Evolutionary conservation across 371 early-diverging fungal genomes (phyloP), one percentile per base, ranked within the genome.

Genomic region (Rhizopus microsporus): DNA sequence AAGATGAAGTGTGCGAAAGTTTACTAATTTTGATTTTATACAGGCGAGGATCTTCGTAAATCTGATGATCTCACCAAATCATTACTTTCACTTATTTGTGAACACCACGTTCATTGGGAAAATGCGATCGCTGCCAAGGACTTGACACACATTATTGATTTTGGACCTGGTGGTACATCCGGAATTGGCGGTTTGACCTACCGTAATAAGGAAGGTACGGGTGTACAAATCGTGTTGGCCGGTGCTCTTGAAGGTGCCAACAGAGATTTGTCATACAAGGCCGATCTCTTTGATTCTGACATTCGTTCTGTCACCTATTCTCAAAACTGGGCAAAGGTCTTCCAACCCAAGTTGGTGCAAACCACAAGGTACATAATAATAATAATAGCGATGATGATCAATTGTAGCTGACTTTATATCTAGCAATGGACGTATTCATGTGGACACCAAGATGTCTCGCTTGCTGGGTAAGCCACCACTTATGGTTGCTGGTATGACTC

Each of bases 171-270:
- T 63, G 94, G 93, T 54, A 78, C 92, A 37, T 90, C 92, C 8
- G 96, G 95, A 57, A 86, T 90, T 63, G 91, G 90, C 65, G 87
- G 87, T 49, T 76, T 97, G 65, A 94, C 94, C 16, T 85, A 93
- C 72, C 89, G 95, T 62, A 95, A 95, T 84, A 93, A 92, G 84
- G 94, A 95, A 64, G 97, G 97, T 52, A 88, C 92, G n/a, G 97
- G 97, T 62, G 93, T 93, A 45, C 93, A 92, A 63, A 87, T 93
- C 23, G 74, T 92, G 50, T 78, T 92, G 39, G 92, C 90, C 32
- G 88, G 88, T 60, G 85, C 89, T 38, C 68, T 85, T 30, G 88
- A 88, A 68, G 86, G 83, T 8, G 65, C 71, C 48, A 83, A 81
- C 60, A 78, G 75, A 17, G 90, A 93, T 64, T 77, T 94, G 53